phyloP scores from a whole-genome alignment of 2,329 filamentous ascomycete genomes.

The Whalleya microplaca region DNA sequence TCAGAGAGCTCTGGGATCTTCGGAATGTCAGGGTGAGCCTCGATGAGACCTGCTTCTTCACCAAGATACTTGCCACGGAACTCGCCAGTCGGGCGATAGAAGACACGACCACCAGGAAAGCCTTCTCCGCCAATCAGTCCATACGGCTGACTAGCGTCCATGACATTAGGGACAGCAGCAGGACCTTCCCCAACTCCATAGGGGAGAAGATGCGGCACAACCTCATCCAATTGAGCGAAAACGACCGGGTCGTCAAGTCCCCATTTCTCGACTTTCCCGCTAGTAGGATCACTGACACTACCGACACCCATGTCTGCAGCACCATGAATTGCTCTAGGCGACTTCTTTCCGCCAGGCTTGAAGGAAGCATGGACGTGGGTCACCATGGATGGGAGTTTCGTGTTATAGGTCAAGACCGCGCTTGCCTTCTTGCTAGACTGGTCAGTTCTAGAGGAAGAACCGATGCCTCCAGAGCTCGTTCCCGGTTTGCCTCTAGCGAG shows the following conservation, averaged over 20 bases:
- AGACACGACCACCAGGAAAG: slow-evolving; percentile 78
- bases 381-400: slow-evolving; percentile 77
- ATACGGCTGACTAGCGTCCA: slow-evolving; percentile 87
- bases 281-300: slow-evolving; percentile 80
- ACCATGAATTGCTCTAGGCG: slow-evolving; percentile 81
- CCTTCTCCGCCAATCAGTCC: slow-evolving; percentile 87
- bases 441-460: slow-evolving; percentile 53
- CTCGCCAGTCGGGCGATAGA: slow-evolving; percentile 76
- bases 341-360: slow-evolving; percentile 67
- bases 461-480: slow-evolving; percentile 55
- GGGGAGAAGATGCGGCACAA: slow-evolving; percentile 71
- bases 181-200: slow-evolving; percentile 82
- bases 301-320: slow-evolving; percentile 76
- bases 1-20: slow-evolving; percentile 71
- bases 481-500: slow-evolving; percentile 80
- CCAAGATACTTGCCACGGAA: slow-evolving; percentile 76
- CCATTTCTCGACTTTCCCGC: slow-evolving; percentile 79
- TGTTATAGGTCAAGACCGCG: slow-evolving; percentile 83
- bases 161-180: slow-evolving; percentile 78
- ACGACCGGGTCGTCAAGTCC: slow-evolving; percentile 75
- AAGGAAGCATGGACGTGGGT: slow-evolving; percentile 82
- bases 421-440: slow-evolving; percentile 66
- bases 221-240: slow-evolving; percentile 77
- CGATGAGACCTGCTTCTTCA: slow-evolving; percentile 61
- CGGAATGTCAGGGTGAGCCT: slow-evolving; percentile 74